Conservation (phyloP, 495 filamentous ascomycete genomes). For the Penicillium steckii region DNA sequence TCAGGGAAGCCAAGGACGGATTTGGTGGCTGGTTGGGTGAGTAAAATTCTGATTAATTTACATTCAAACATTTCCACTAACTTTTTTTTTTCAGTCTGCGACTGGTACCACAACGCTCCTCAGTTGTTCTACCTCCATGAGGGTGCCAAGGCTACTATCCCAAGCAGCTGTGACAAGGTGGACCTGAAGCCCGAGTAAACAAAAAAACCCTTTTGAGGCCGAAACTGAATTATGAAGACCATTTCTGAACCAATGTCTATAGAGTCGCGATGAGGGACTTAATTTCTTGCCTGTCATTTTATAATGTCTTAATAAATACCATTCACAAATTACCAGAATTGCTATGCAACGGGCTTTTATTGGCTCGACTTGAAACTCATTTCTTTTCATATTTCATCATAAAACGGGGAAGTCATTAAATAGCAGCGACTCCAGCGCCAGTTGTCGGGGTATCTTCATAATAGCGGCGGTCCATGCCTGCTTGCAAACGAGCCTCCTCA, state of each 20-base stretch:
- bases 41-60: slow-evolving; percentile 19
- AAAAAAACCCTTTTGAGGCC: too few relatives aligned
- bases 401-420: slow-evolving; percentile 9
- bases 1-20: slow-evolving; percentile 34
- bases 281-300: not conserved
- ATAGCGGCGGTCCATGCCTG: slow-evolving; percentile 50
- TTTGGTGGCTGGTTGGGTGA: slow-evolving; percentile 56
- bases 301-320: not conserved
- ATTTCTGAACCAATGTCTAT: not conserved
- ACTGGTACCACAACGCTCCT: slow-evolving; percentile 54
- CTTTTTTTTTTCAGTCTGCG: slow-evolving; percentile 39
- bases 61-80: too few relatives aligned
- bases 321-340: not conserved
- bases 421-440: slow-evolving; percentile 8
- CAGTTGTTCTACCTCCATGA: slow-evolving; percentile 51
- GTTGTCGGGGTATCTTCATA: slow-evolving; percentile 31
- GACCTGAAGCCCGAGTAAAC: slow-evolving; percentile 30
- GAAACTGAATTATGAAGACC: not conserved
- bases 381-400: slow-evolving; percentile 11
- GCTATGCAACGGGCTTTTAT: not conserved
- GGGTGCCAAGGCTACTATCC: slow-evolving; percentile 29
- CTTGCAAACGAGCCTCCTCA: slow-evolving; percentile 45
- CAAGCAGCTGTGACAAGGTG: slow-evolving; percentile 46
- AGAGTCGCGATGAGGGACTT: not conserved
- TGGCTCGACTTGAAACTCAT: not conserved